Conservation (phyloP, 345 rosid genomes). For the Cardamine resedifolia region DNA sequence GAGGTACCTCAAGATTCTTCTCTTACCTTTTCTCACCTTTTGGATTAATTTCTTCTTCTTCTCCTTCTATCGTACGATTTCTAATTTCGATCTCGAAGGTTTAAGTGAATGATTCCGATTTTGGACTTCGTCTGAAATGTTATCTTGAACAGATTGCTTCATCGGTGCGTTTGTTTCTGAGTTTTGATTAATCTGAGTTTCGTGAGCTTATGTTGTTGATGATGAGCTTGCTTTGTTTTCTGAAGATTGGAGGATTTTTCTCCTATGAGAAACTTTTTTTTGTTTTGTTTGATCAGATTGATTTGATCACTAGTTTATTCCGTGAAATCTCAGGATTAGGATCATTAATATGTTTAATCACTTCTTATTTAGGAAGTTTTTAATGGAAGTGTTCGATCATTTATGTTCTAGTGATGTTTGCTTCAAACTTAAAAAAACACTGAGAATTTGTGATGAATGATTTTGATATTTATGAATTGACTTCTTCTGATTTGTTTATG, state of each 20-base stretch:
- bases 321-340: not conserved
- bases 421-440: not conserved
- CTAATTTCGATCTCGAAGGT: not conserved
- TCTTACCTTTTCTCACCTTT: constrained; percentile 10
- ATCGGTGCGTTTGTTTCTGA: constrained; percentile 33
- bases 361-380: not conserved
- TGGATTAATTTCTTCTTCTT: constrained; percentile 23
- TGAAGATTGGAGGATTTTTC: not conserved
- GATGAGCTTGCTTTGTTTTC: constrained; percentile 13
- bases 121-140: constrained; percentile 17
- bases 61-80: not conserved
- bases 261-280: not conserved
- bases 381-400: not conserved
- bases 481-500: constrained; percentile 5
- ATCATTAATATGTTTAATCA: constrained; percentile 16
- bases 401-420: constrained; percentile 11
- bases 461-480: constrained; percentile 4
- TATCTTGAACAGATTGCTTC: constrained; percentile 9
- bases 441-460: not conserved
- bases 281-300: not conserved
- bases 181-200: not conserved
- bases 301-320: constrained; percentile 7
- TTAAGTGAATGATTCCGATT: constrained; percentile 21
- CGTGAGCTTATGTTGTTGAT: not conserved
- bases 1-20: constrained; percentile 21